phyloP scores from a whole-genome alignment of 495 filamentous ascomycete genomes.

The Penicillium odoratum region DNA sequence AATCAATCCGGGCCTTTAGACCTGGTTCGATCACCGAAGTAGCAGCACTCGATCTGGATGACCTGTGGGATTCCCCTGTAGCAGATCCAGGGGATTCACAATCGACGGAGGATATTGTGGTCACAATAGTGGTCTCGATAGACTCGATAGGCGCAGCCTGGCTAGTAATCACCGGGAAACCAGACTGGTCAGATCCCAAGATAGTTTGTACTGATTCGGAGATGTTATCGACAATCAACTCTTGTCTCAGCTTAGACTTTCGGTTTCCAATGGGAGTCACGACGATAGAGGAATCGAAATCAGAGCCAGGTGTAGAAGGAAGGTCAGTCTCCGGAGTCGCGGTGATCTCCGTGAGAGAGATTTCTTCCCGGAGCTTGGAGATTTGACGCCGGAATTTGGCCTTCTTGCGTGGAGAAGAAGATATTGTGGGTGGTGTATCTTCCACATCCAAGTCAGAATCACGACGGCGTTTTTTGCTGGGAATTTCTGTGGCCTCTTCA shows the following conservation, averaged over 20 bases:
- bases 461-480: constrained; percentile 46
- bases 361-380: constrained; percentile 44
- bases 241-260: constrained; percentile 21
- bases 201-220: constrained; percentile 10
- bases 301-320: constrained; percentile 16
- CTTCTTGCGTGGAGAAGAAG: constrained; percentile 38
- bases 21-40: constrained; percentile 38
- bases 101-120: constrained; percentile 18
- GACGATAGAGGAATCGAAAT: constrained; percentile 6
- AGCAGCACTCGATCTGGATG: constrained; percentile 38
- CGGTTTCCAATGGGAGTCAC: constrained; percentile 6
- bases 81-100: constrained; percentile 34
- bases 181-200: constrained; percentile 3
- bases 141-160: constrained; percentile 1
- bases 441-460: constrained; percentile 40
- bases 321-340: constrained; percentile 17
- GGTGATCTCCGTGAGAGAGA: constrained; percentile 36
- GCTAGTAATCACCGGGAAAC: not conserved
- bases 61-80: constrained; percentile 38
- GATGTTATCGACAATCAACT: constrained; percentile 14
- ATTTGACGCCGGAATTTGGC: constrained; percentile 38
- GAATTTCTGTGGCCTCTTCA: constrained; percentile 24
- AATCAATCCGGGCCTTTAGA: constrained; percentile 32
- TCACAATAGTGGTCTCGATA: constrained; percentile 6
- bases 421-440: constrained; percentile 19